phyloP scores from a whole-genome alignment of 208 protist genomes.

The Crithidia mellificae region DNA sequence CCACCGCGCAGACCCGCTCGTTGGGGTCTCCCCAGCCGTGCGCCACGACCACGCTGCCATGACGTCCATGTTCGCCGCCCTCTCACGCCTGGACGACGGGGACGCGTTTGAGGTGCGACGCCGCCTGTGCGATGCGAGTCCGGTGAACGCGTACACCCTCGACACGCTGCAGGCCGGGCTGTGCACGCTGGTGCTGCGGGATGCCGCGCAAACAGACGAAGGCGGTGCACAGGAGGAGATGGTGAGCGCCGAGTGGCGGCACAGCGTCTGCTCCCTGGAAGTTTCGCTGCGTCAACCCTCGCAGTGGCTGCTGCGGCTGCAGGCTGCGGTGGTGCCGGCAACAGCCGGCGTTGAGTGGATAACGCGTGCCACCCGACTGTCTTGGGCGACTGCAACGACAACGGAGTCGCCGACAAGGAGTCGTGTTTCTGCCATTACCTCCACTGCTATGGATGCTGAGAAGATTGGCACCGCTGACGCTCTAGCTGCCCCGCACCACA shows the following conservation, averaged over 20 bases:
- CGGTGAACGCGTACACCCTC: conserved; percentile 65
- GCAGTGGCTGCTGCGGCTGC: conserved; percentile 23
- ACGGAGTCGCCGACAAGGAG: too few relatives aligned
- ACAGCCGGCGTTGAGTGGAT: conserved; percentile 30
- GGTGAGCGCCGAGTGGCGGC: conserved; percentile 72
- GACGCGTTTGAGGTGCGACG: conserved; percentile 59
- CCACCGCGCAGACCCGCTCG: conserved; percentile 1
- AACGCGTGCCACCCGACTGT: neutral
- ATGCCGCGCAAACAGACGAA: neutral
- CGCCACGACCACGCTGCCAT: conserved; percentile 46
- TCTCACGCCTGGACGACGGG: conserved; percentile 44
- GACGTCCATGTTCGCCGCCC: conserved; percentile 44
- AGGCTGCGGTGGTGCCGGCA: conserved; percentile 19
- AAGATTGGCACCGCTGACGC: too few relatives aligned
- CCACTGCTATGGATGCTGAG: too few relatives aligned
- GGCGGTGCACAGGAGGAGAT: neutral
- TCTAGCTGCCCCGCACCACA: too few relatives aligned
- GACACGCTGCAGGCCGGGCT: conserved; percentile 53
- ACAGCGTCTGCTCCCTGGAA: conserved; percentile 60
- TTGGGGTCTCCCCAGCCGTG: conserved; percentile 36
- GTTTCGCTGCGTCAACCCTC: conserved; percentile 17
- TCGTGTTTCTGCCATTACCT: too few relatives aligned
- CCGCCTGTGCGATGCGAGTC: conserved; percentile 58
- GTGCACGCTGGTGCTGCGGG: conserved; percentile 65
- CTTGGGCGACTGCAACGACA: too few relatives aligned